Conservation (phyloP, 2,329 filamentous ascomycete species). For the Penicillium sp. region DNA sequence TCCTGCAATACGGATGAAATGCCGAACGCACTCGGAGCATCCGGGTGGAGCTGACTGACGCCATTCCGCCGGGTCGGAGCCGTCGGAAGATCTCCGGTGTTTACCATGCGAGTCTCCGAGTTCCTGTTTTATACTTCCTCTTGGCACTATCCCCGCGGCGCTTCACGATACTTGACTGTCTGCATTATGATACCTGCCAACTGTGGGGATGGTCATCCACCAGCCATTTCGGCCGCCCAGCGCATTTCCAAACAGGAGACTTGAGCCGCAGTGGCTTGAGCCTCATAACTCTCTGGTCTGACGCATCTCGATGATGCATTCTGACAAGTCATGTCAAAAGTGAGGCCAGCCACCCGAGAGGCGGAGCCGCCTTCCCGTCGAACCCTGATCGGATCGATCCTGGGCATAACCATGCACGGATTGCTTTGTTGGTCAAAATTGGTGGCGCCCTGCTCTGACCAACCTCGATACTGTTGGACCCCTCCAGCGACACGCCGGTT, state of each 20-base stretch:
- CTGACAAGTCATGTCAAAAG: not conserved
- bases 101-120: not conserved
- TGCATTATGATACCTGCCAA: not conserved
- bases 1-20: not conserved
- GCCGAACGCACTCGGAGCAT: not conserved
- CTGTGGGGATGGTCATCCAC: not conserved
- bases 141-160: no score
- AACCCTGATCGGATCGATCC: not conserved
- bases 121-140: not conserved
- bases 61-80: not conserved
- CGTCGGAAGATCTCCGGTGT: not conserved
- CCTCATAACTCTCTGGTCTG: no score
- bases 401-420: no score
- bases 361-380: not conserved
- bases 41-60: not conserved
- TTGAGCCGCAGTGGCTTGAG: not conserved
- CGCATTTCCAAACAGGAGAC: not conserved
- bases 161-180: not conserved
- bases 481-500: not conserved
- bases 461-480: not conserved
- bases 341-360: not conserved
- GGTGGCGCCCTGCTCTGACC: not conserved
- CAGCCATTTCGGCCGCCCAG: not conserved
- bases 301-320: no score
- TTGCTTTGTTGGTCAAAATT: not conserved